Percentiles rank a stretch among this genome's conserved stretches.
phyloP scores from a whole-genome alignment of 331 rosid species.

The Saraca asoca region DNA sequence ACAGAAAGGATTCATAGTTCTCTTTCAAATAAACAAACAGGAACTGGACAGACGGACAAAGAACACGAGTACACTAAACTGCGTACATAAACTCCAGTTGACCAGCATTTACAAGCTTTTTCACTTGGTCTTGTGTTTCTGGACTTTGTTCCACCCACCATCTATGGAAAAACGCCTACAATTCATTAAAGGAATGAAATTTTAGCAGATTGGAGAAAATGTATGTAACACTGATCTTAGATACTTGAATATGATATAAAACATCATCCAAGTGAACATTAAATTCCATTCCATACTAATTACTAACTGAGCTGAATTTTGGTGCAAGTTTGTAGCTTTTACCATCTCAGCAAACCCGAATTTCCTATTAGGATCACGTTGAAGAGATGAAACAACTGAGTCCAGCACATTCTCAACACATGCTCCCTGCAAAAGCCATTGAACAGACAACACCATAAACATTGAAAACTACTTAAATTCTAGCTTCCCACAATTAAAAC shows the following conservation, averaged over 20 bases:
- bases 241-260: neutral
- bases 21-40: neutral
- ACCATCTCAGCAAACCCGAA: slow-evolving; percentile 84
- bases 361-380: slow-evolving; percentile 71
- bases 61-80: neutral
- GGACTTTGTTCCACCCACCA: slow-evolving; percentile 81
- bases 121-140: slow-evolving; percentile 57
- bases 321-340: slow-evolving; percentile 1
- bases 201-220: neutral
- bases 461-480: neutral
- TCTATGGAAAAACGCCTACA: slow-evolving; percentile 73
- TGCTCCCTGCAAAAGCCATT: slow-evolving; percentile 51
- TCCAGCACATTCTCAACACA: slow-evolving; percentile 83
- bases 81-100: slow-evolving; percentile 78
- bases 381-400: slow-evolving; percentile 70
- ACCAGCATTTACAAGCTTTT: slow-evolving; percentile 62
- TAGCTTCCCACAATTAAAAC: neutral
- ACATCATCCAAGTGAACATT: neutral
- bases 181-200: slow-evolving; percentile 7
- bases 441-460: neutral
- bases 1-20: too few relatives aligned
- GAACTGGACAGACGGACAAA: neutral
- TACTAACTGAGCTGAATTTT: neutral
- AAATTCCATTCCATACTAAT: too few relatives aligned
- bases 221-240: neutral